Conservation (phyloP, 139 green algal species). For the Picochlorum sp. region DNA sequence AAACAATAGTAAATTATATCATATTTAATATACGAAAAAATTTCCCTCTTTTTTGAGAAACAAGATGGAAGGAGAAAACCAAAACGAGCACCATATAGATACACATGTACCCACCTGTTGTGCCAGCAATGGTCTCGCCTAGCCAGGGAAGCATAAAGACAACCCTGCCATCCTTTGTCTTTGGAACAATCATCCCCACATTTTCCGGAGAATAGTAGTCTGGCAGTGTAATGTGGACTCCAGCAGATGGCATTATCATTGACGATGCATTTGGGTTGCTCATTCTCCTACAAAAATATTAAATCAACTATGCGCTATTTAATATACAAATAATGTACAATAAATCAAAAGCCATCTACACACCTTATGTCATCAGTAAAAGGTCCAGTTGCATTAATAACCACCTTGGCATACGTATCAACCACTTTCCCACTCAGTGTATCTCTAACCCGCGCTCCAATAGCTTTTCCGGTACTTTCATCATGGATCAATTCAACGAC, state of each 20-base stretch:
- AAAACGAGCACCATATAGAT: not conserved
- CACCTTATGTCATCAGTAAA: slow-evolving; percentile 69
- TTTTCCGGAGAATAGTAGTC: slow-evolving; percentile 75
- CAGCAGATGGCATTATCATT: slow-evolving; percentile 70
- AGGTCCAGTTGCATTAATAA: slow-evolving; percentile 87
- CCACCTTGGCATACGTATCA: slow-evolving; percentile 28
- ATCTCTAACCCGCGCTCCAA: slow-evolving; percentile 62
- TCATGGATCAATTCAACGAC: slow-evolving; percentile 69
- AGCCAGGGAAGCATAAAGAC: slow-evolving; percentile 95
- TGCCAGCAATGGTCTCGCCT: slow-evolving; percentile 81
- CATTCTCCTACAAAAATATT: slow-evolving; percentile 14
- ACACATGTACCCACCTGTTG: too few species aligned
- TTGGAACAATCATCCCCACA: slow-evolving; percentile 92
- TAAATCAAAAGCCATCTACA: not conserved
- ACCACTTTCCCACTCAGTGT: slow-evolving; percentile 18
- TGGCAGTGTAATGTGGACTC: slow-evolving; percentile 90
- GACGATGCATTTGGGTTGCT: slow-evolving; percentile 6
- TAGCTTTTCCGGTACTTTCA: slow-evolving; percentile 55
- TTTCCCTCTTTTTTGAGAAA: not conserved
- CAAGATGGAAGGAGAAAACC: not conserved
- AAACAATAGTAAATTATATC: too few species aligned
- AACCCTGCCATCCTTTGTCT: slow-evolving; percentile 94
- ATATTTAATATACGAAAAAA: not conserved
- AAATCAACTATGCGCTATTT: not conserved
- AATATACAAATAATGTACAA: not conserved